Conservation (phyloP, 331 rosid species). For the Telfairia occidentalis region DNA sequence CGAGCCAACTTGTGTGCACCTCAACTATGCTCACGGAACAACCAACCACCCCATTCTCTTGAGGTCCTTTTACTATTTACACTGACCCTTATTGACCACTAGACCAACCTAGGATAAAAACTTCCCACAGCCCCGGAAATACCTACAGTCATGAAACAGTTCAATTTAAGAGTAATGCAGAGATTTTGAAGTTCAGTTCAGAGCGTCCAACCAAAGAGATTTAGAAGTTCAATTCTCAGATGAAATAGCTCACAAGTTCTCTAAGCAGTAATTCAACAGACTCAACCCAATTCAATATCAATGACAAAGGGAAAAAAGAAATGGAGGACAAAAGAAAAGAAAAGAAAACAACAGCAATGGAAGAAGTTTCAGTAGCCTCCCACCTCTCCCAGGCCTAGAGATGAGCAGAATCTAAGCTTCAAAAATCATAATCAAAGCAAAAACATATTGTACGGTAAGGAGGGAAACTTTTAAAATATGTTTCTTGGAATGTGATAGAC, state of each 20-base stretch:
- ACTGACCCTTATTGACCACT: no score
- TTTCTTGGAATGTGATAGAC: background rate
- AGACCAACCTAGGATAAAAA: no score
- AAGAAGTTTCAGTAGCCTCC: background rate
- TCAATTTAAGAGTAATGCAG: no score
- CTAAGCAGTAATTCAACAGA: background rate
- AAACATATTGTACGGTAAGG: background rate
- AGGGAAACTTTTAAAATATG: background rate
- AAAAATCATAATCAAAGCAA: background rate
- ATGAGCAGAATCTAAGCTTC: background rate
- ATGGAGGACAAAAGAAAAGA: no score
- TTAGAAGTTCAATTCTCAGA: background rate
- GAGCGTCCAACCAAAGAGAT: background rate
- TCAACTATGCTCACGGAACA: no score
- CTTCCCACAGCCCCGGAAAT: background rate
- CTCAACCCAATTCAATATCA: background rate
- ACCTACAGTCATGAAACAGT: no score
- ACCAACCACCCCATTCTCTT: no score
- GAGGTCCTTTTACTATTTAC: no score
- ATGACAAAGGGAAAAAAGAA: background rate
- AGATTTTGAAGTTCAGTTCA: no score
- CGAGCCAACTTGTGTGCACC: no score
- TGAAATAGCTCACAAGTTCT: background rate
- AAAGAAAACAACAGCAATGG: background rate
- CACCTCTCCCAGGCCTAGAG: background rate